Conservation (phyloP, 345 rosid species). For the Boechera divaricarpa region DNA sequence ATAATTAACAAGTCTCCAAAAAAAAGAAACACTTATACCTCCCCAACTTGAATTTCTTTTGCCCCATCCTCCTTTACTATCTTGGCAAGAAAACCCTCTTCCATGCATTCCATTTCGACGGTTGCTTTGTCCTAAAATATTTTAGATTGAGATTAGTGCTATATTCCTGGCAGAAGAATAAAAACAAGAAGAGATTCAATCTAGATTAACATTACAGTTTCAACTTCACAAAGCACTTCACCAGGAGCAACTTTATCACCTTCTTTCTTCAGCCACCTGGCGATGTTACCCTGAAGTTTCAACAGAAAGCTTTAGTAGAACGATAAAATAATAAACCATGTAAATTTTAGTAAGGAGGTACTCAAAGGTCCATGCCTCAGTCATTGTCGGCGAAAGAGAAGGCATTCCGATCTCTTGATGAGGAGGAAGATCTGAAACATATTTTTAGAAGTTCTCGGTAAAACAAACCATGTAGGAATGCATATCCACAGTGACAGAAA, state of each 20-base stretch:
- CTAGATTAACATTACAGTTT: slow-evolving; percentile 66
- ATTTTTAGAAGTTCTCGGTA: slow-evolving; percentile 21
- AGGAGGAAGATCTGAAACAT: slow-evolving; percentile 78
- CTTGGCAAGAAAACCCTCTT: slow-evolving; percentile 96
- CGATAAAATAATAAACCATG: slow-evolving; percentile 4
- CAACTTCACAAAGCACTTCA: slow-evolving; percentile 99
- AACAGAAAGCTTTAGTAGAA: slow-evolving; percentile 35
- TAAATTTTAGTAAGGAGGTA: slow-evolving; percentile 15
- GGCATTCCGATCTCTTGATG: slow-evolving; percentile 98
- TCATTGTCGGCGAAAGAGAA: slow-evolving; percentile 96
- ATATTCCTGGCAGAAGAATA: slow-evolving; percentile 1
- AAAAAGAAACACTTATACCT: slow-evolving; percentile 56
- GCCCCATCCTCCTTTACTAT: slow-evolving; percentile 87
- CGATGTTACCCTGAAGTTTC: slow-evolving; percentile 87
- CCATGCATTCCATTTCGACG: slow-evolving; percentile 99
- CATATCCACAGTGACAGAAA: slow-evolving; percentile 21
- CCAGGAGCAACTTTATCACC: slow-evolving; percentile 89
- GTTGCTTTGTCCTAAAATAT: slow-evolving; percentile 87
- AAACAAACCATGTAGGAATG: slow-evolving; percentile 4
- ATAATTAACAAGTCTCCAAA: background rate
- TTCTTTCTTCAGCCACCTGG: slow-evolving; percentile 96
- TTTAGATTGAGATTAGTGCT: slow-evolving; percentile 25
- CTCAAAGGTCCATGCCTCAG: slow-evolving; percentile 63
- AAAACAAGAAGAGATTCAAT: background rate
- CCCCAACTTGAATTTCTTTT: slow-evolving; percentile 92